Base-by-base conservation (phyloP, 306 rosid genomes). In the Abrus pulchellus region DNA sequence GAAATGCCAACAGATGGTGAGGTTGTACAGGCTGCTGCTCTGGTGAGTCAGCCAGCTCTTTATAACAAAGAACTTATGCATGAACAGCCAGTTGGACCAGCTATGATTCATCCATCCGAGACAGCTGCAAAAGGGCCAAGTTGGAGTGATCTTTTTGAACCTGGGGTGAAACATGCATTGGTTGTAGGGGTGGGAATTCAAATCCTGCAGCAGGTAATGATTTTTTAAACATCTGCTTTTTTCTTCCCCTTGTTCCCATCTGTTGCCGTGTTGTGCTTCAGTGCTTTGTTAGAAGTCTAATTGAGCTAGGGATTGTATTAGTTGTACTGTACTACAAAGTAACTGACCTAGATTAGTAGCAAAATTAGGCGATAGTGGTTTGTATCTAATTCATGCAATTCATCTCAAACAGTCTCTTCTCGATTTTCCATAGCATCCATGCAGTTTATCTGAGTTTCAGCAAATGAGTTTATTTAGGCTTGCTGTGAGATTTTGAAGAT, bases 81-180 rank as follows among this genome's bases (percentile, higher is more conserved):
- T 72, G 91, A 89, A 74, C 84, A 83, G 64, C 92, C 92, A 44
- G 80, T 94, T 74, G 98, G 94, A 77, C 95, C 98, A 55, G 95
- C 93, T 40, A 91, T 91, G 97, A 72, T 86, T 74, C 97, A 93
- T 84, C 98, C 98, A 14, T 77, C 90, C 12, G 88, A 89, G 70
- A 82, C 89, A 52, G 75, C 80, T 56, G 67, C 80, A 32, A 92
- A 89, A 84, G 95, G 94, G 29, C 90, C 92, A 53, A 92, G 83
- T 53, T 92, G 95, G 94, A 85, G 83, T 20, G 93, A 89, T 80
- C 94, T 93, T 85, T 89, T 81, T 12, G 97, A 92, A 83, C 98
- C 98, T 2, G 97, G 97, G 38, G 97, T 92, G 84, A 94, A 90
- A 84, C 97, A 90, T 74, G 98, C 98, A 9, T 65, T 94, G 83